phyloP scores from a whole-genome alignment of 352 stramenopile species.

The Phytophthora ohioensis region DNA sequence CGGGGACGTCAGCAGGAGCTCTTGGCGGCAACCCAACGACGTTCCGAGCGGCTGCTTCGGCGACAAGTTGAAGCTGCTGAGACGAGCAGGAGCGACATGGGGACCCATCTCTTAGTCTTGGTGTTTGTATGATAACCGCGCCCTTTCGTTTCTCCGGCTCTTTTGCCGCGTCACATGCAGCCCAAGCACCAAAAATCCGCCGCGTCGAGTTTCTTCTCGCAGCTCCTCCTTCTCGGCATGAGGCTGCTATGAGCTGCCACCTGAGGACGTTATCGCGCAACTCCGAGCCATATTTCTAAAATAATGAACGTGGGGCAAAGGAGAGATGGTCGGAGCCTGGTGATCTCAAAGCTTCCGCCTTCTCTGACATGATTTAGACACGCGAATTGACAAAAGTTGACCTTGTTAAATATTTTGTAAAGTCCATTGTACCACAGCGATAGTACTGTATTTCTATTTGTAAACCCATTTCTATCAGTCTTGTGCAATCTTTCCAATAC shows the following conservation, averaged over 20 bases:
- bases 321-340: too few relatives aligned
- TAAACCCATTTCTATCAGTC: too few relatives aligned
- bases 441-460: neutral
- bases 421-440: neutral
- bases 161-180: conserved; percentile 35
- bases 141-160: conserved; percentile 24
- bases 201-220: neutral
- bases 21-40: conserved; percentile 19
- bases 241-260: neutral
- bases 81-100: conserved; percentile 16
- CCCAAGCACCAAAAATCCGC: conserved; percentile 30
- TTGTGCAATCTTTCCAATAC: too few relatives aligned
- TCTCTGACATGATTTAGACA: conserved; percentile 3
- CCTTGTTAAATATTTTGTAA: neutral
- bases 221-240: neutral
- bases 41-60: conserved; percentile 8
- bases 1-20: conserved; percentile 4
- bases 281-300: too few relatives aligned
- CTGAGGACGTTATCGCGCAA: too few relatives aligned
- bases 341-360: neutral
- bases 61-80: conserved; percentile 31
- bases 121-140: conserved; percentile 16
- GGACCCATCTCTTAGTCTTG: conserved; percentile 29
- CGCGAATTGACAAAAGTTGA: neutral
- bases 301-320: neutral